Base-by-base conservation (phyloP, 768 basidiomycete genomes). In the Tephrocybe sp. region DNA sequence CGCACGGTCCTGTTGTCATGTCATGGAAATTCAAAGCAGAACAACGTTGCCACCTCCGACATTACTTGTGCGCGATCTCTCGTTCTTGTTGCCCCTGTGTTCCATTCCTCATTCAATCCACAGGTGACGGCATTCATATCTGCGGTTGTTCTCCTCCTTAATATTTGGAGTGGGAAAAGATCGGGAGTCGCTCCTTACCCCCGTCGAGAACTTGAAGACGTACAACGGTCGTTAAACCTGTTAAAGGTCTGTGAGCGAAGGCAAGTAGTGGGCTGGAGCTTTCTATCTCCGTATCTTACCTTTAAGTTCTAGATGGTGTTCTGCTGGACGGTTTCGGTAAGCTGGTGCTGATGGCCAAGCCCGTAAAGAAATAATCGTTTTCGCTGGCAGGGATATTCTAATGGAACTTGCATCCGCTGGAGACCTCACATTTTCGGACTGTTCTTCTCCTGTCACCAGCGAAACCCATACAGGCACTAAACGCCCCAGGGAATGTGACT, bases 1-100 rank as follows among this genome's bases (percentile, higher is more conserved):
- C 0, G 87, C 91, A 1, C 74, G 88, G 7, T 88, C 87, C 1
- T 84, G 79, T 50, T 79, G 78, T 31, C 87, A 86, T 60, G 76
- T 93, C 23, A 64, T 87, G 16, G 88, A 91, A 66, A 53, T 68
- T 44, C 69, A 72, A 53, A 67, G 73, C 41, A 65, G 60, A 50
- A 63, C 69, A 10, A 60, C 65, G 4, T 51, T 70, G 29, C 71
- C 71, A 2, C 42, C 71, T 37, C 65, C 70, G 4, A 57, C 62
- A 5, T 31, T 72, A 27, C 72, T 74, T 64, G 77, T 74, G 57
- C 6, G 60, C 54, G 40, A 27, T 0, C 19, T 23, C 23, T 39
- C 1, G 7, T 16, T 7, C 15, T 15, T 10, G 9, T 34, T n/a
- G 33, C 15, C 15, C 11, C 36, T 11, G n/a, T 16, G 21, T 1